Percentiles rank a stretch among this genome's conserved stretches.
Conservation (phyloP, 208 protist species). For the Wallacemonas sp. region DNA sequence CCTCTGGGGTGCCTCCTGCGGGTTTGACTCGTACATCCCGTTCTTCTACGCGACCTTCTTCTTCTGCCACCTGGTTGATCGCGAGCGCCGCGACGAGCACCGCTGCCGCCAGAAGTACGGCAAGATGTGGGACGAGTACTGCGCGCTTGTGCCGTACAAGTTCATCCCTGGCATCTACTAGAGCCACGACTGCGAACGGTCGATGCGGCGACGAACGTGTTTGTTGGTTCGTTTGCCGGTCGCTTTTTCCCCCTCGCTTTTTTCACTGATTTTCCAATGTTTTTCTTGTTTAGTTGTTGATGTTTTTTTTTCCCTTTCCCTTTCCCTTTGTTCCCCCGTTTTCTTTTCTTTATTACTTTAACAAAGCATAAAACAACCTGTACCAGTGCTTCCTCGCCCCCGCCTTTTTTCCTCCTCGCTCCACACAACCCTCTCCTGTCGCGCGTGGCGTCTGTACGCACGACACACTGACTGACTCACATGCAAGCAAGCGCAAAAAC, state of each 20-base stretch:
- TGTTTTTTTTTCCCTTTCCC: background rate
- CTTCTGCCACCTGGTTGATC: constrained; percentile 86
- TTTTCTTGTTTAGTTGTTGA: constrained; percentile 4
- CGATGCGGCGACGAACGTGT: background rate
- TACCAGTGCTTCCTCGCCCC: background rate
- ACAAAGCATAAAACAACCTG: background rate
- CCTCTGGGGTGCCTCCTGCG: constrained; percentile 90
- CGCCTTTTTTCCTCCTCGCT: background rate
- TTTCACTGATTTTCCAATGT: background rate
- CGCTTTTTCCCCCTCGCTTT: background rate
- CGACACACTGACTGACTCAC: no score
- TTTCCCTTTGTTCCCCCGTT: background rate
- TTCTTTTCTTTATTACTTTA: background rate
- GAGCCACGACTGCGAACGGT: background rate
- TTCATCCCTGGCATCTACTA: constrained; percentile 97
- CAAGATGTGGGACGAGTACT: constrained; percentile 95
- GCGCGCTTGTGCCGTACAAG: constrained; percentile 90
- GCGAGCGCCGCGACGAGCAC: constrained; percentile 86
- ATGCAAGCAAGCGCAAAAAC: no score
- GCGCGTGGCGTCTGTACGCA: no score
- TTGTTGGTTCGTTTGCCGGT: background rate
- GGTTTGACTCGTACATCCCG: constrained; percentile 89
- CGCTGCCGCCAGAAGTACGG: constrained; percentile 92
- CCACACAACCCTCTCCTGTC: no score
- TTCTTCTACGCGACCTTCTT: constrained; percentile 97